These are phyloP conservation scores for Udeniomyces megalosporus DNA, from an alignment of 768 basidiomycete species.

Conservation along the genomic window DNA sequence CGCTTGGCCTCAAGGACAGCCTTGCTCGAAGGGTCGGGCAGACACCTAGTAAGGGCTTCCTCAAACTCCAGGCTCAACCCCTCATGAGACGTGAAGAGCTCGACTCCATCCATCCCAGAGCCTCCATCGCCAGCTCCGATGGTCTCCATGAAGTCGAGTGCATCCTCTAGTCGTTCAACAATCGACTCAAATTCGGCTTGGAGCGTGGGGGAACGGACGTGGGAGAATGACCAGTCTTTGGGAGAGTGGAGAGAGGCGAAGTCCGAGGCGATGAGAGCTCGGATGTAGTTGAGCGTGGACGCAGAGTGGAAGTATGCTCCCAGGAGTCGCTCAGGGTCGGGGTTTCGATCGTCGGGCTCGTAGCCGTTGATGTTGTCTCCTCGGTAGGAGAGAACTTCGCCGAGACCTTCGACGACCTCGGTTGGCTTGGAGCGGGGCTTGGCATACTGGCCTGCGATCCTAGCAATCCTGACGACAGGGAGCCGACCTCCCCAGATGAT, in stretches of 20 bases:
- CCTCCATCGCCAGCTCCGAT: constrained; percentile 50
- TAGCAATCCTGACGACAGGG: constrained; percentile 56
- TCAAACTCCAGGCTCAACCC: constrained; percentile 87
- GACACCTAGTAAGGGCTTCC: constrained; percentile 60
- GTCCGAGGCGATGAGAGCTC: constrained; percentile 72
- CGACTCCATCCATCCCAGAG: constrained; percentile 36
- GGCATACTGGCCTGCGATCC: constrained; percentile 42
- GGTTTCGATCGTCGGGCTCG: constrained; percentile 51
- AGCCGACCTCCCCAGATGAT: constrained; percentile 83
- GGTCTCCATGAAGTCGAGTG: constrained; percentile 79
- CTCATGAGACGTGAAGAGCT: constrained; percentile 48
- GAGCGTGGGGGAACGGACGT: constrained; percentile 70
- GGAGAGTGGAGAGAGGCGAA: constrained; percentile 89
- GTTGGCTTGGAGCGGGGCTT: constrained; percentile 62
- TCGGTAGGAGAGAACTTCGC: constrained; percentile 70
- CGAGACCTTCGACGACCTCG: constrained; percentile 54
- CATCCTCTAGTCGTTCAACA: constrained; percentile 67
- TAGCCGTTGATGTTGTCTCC: constrained; percentile 95
- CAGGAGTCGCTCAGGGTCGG: constrained; percentile 77
- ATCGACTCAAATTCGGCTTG: constrained; percentile 63
- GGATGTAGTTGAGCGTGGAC: constrained; percentile 80
- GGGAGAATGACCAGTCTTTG: constrained; percentile 74
- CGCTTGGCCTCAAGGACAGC: neutral
- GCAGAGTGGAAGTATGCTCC: constrained; percentile 93
- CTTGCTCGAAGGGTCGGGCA: neutral